A percentile compares a stretch with the other conserved stretches of the same genome.
Evolutionary conservation across 1,284 basidiomycete species (phyloP).

Genomic region (Puccinia triticina): DNA sequence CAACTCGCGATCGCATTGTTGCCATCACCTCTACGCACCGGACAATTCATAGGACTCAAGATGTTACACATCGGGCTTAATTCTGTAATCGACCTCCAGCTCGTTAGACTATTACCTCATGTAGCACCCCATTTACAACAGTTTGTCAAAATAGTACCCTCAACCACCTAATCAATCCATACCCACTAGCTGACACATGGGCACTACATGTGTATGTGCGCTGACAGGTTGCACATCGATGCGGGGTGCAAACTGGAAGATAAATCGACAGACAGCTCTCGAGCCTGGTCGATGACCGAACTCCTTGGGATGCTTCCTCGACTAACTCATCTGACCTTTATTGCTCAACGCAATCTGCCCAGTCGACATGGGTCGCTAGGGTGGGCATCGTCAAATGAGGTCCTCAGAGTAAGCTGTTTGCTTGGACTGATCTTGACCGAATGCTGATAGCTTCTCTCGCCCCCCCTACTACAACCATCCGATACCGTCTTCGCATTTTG

Average conservation of each 20-base stretch:
- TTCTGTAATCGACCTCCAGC: constrained; percentile 38
- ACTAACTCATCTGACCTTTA: constrained; percentile 37
- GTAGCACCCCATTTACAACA: constrained; percentile 36
- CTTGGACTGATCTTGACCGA: background rate
- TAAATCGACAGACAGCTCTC: background rate
- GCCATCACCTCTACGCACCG: background rate
- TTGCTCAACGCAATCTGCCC: constrained; percentile 42
- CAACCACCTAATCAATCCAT: background rate
- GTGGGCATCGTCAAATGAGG: constrained; percentile 21
- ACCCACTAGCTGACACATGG: background rate
- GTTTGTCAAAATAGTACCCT: constrained; percentile 8
- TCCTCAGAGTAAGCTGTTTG: constrained; percentile 22
- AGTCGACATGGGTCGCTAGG: constrained; percentile 1
- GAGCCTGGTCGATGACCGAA: constrained; percentile 28
- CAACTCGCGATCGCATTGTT: constrained; percentile 15
- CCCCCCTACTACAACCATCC: background rate
- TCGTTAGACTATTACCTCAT: constrained; percentile 32
- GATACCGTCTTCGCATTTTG: background rate
- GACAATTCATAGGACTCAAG: constrained; percentile 22
- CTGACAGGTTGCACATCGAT: constrained; percentile 44
- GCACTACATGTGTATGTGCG: background rate
- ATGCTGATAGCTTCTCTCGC: background rate
- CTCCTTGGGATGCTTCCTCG: constrained; percentile 25
- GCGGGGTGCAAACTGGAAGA: constrained; percentile 42
- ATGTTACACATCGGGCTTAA: constrained; percentile 38